A percentile compares a stretch with the other conserved stretches of the same genome.
phyloP scores from a whole-genome alignment of 2,329 filamentous ascomycete species.

The Ophiostoma montium region DNA sequence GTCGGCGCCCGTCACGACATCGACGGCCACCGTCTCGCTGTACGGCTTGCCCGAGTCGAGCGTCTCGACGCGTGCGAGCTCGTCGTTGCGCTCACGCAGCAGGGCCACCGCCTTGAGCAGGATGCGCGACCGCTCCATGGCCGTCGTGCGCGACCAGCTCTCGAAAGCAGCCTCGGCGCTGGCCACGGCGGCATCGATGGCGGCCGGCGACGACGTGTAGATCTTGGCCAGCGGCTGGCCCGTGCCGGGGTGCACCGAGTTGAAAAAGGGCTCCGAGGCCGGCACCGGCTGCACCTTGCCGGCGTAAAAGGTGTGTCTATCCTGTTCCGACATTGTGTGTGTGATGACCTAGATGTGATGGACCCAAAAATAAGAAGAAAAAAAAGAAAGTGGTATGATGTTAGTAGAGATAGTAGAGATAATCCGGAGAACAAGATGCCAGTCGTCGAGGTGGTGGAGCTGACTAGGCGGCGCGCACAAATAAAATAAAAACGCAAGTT shows the following conservation, averaged over 20 bases:
- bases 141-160: constrained; percentile 60
- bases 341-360: background rate
- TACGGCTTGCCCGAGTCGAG: constrained; percentile 77
- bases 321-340: constrained; percentile 13
- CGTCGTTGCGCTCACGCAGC: constrained; percentile 63
- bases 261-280: constrained; percentile 46
- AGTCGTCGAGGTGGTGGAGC: too few relatives aligned
- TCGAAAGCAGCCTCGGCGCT: constrained; percentile 60
- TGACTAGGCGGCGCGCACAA: too few relatives aligned
- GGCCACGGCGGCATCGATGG: constrained; percentile 54
- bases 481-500: too few relatives aligned
- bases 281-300: constrained; percentile 48
- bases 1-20: constrained; percentile 38
- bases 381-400: too few relatives aligned
- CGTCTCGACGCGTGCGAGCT: constrained; percentile 66
- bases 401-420: too few relatives aligned
- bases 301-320: constrained; percentile 59
- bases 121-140: constrained; percentile 62
- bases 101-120: constrained; percentile 63
- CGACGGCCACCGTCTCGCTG: constrained; percentile 72
- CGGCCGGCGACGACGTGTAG: constrained; percentile 47
- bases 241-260: constrained; percentile 61
- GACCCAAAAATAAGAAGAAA: too few relatives aligned
- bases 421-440: too few relatives aligned
- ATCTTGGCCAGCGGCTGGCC: constrained; percentile 55